Base-by-base conservation (phyloP, 169 alveolate species). In the Plasmodium gallinaceum region DNA sequence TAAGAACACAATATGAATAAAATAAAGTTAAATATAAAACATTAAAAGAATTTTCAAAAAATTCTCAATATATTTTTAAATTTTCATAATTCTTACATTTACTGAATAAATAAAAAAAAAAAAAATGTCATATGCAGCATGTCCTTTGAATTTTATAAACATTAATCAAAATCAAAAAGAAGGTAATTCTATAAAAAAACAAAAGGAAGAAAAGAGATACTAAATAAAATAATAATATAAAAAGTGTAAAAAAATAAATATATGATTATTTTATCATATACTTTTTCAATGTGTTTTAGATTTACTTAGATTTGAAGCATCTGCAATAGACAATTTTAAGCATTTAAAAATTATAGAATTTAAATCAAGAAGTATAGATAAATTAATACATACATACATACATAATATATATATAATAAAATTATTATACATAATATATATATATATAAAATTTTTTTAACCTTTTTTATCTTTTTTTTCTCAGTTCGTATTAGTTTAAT, bases 131-230 rank as follows among this genome's bases (percentile, higher is more conserved):
- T 83, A 68, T 57, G 91, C 57, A 7, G 7, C 71, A 51, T 83
- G 91, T 24, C 91, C 80, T 2, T 43, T 51, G 14, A 66, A 54
- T 60, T 72, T 14, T 61, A 72, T 83, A 43, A 83, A 83, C 16
- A 83, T 83, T 18, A 83, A 58, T 32, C 85, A 66, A 68, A 68
- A 70, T 14, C 91, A 83, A 42, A 83, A 83, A 51, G 91, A 83
- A 83, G 91, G 91, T 83, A 66, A 6, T 51, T 2, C 7, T 10
- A 12, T 10, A 46, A 22, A 8, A 20, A 24, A 46, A 69, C 9
- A 46, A 22, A 42, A 7, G n/a, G 39, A 10, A 32, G 5, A 74
- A 18, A 0, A 12, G 5, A 14, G 8, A 24, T 24, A 48, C n/a
- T 16, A 75, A 9, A 24, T 1, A 26, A 26, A 12, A 69, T 4